phyloP scores from a whole-genome alignment of 2,329 filamentous ascomycete genomes.

The Microcyclosporella mali region DNA sequence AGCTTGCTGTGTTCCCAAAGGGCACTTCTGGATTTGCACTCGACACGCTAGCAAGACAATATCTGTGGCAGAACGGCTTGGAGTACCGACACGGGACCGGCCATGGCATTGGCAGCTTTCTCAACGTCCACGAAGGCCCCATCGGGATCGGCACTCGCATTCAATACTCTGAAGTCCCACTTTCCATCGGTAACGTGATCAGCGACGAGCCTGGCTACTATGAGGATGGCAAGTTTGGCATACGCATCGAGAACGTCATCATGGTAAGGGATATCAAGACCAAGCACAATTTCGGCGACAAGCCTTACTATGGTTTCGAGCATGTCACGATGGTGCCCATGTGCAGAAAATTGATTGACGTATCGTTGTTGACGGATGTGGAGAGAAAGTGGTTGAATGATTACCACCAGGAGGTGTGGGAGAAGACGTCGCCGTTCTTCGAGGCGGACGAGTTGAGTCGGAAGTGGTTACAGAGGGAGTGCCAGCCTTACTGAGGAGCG shows the following conservation, averaged over 20 bases:
- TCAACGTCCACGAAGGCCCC: slow-evolving; percentile 96
- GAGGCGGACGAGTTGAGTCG: slow-evolving; percentile 63
- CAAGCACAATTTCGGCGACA: slow-evolving; percentile 81
- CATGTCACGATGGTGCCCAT: slow-evolving; percentile 96
- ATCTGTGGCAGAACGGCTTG: slow-evolving; percentile 85
- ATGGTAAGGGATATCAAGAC: slow-evolving; percentile 87
- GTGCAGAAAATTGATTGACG: slow-evolving; percentile 81
- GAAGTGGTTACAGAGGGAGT: slow-evolving; percentile 83
- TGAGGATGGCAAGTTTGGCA: slow-evolving; percentile 89
- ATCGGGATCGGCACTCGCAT: slow-evolving; percentile 92
- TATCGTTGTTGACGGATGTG: slow-evolving; percentile 59
- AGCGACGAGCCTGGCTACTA: slow-evolving; percentile 96
- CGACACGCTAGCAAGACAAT: slow-evolving; percentile 81
- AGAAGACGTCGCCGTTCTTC: slow-evolving; percentile 75
- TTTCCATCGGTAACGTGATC: slow-evolving; percentile 88
- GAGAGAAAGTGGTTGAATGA: slow-evolving; percentile 85
- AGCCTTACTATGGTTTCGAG: slow-evolving; percentile 90
- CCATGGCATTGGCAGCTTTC: slow-evolving; percentile 87
- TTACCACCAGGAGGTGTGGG: slow-evolving; percentile 73
- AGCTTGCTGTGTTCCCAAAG: slow-evolving; percentile 83
- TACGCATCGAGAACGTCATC: slow-evolving; percentile 93
- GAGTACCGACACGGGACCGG: slow-evolving; percentile 96
- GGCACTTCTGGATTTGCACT: slow-evolving; percentile 90
- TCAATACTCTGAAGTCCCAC: slow-evolving; percentile 82
- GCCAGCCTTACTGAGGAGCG: slow-evolving; percentile 50